phyloP scores from a whole-genome alignment of 108 stramenopile genomes.

The Aurantiochytrium sp. region DNA sequence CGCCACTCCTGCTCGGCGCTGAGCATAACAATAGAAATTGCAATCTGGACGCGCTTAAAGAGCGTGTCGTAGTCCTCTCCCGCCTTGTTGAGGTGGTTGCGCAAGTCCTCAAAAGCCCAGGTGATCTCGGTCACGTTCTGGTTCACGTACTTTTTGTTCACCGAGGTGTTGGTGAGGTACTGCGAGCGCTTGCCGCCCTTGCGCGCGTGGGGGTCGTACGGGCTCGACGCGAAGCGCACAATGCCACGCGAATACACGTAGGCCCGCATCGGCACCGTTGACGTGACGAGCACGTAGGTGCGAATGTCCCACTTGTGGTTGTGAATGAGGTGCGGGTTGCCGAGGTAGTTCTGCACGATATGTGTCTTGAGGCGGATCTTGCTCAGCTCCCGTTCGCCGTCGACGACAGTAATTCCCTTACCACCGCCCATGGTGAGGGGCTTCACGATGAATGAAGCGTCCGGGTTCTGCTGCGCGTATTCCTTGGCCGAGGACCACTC shows the following conservation, averaged over 20 bases:
- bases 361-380: constrained; percentile 9
- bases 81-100: not conserved
- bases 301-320: constrained; percentile 29
- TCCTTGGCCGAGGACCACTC: not conserved
- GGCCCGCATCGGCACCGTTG: constrained; percentile 7
- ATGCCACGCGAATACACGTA: not conserved
- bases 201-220: constrained; percentile 21
- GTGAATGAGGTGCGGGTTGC: constrained; percentile 15
- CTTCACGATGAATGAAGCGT: constrained; percentile 12
- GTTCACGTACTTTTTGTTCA: constrained; percentile 17
- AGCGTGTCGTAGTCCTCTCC: not conserved
- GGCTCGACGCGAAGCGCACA: constrained; percentile 6
- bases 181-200: constrained; percentile 15
- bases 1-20: constrained; percentile 30
- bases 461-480: constrained; percentile 9
- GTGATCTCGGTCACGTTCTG: constrained; percentile 29
- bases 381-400: constrained; percentile 6
- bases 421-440: constrained; percentile 28
- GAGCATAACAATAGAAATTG: constrained; percentile 12
- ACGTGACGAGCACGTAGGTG: constrained; percentile 16
- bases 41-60: constrained; percentile 6
- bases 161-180: constrained; percentile 20
- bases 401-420: constrained; percentile 17
- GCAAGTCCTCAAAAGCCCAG: constrained; percentile 11
- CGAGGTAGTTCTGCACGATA: constrained; percentile 18